Conservation (phyloP, 163 green algal species). For the Chlorella variabilis region DNA sequence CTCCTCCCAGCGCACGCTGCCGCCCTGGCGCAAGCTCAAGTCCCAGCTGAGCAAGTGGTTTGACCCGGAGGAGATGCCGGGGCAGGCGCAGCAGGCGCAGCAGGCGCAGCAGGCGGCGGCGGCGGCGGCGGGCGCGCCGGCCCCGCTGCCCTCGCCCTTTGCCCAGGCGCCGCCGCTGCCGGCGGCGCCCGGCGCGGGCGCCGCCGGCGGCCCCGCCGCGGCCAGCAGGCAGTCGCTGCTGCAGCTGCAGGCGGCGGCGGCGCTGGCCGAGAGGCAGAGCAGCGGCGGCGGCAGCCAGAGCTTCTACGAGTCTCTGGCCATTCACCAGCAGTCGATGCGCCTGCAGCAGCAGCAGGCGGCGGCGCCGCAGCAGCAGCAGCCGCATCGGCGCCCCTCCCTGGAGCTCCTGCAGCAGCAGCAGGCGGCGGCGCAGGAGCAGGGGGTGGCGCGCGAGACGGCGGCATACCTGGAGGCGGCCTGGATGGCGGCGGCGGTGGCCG, state of each 20-base stretch:
- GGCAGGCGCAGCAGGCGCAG: neutral
- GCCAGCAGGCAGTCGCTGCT: conserved; percentile 18
- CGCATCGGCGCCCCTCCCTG: neutral
- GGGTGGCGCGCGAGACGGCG: neutral
- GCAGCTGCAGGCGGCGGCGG: conserved; percentile 31
- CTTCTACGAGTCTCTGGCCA: conserved; percentile 25
- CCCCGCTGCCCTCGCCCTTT: neutral
- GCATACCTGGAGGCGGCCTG: conserved; percentile 3
- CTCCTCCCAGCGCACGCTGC: conserved; percentile 34
- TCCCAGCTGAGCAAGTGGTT: conserved; percentile 52
- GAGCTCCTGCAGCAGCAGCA: neutral
- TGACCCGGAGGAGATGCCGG: conserved; percentile 38
- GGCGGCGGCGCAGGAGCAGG: neutral
- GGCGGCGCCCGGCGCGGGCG: neutral
- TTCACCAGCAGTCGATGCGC: conserved; percentile 34
- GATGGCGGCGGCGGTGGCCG: neutral
- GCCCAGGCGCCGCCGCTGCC: neutral
- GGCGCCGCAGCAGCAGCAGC: neutral
- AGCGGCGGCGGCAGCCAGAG: conserved; percentile 18
- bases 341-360: conserved; percentile 17
- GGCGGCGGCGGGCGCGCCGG: neutral
- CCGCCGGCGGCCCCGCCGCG: neutral
- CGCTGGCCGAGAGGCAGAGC: conserved; percentile 5
- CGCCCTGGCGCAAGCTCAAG: conserved; percentile 48
- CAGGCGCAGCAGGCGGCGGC: neutral